phyloP scores from a whole-genome alignment of 495 filamentous ascomycete species.

The Astrothelium macrocarpum region DNA sequence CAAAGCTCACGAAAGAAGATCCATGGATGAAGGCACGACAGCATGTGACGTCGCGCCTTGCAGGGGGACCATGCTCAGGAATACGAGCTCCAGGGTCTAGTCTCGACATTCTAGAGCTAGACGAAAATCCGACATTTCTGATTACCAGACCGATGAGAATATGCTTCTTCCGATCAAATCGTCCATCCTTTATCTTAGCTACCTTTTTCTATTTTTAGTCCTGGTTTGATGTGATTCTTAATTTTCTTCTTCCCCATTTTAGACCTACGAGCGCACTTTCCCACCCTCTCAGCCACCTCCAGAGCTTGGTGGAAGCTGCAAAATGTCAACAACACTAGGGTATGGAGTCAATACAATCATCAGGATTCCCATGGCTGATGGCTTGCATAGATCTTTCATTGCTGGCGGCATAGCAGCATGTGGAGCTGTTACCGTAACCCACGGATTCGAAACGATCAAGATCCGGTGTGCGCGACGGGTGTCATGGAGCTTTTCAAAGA shows the following conservation, averaged over 20 bases:
- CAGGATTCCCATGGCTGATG: conserved; percentile 1
- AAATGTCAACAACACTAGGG: conserved; percentile 29
- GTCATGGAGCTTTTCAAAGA: neutral
- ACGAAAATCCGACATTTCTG: neutral
- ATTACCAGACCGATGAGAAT: neutral
- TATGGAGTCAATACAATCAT: conserved; percentile 2
- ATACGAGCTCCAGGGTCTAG: neutral
- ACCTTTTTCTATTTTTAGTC: neutral
- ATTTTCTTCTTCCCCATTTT: neutral
- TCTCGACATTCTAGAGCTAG: no score
- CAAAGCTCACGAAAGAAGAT: no score
- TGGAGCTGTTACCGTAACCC: conserved; percentile 94
- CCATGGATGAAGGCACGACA: no score
- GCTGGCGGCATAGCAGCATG: conserved; percentile 94
- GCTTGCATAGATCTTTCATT: conserved; percentile 59
- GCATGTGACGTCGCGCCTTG: neutral
- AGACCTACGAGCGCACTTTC: neutral
- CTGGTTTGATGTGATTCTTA: neutral
- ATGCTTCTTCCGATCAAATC: neutral
- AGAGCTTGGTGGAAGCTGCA: neutral
- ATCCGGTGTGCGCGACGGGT: conserved; percentile 57
- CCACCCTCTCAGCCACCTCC: neutral
- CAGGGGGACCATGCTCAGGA: neutral
- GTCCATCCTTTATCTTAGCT: neutral
- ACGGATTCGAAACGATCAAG: conserved; percentile 98